phyloP scores from a whole-genome alignment of 2,329 filamentous ascomycete genomes.

The Alternaria angustiovoidea region DNA sequence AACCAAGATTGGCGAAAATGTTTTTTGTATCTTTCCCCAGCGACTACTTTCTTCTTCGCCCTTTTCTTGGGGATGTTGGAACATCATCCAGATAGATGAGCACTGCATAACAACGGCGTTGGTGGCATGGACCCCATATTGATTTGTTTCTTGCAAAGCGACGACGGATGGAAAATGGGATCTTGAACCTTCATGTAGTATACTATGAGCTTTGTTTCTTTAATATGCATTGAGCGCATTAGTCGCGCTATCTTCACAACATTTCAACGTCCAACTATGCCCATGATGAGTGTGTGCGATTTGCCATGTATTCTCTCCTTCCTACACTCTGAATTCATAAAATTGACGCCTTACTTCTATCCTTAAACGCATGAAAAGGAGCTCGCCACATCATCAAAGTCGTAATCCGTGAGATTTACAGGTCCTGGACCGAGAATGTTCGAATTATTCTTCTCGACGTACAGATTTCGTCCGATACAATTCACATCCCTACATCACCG shows the following conservation, averaged over 20 bases:
- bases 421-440: constrained; percentile 28
- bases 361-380: constrained; percentile 7
- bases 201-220: constrained; percentile 8
- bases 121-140: constrained; percentile 4
- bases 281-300: not conserved
- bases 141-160: constrained; percentile 1
- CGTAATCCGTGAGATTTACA: constrained; percentile 29
- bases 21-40: constrained; percentile 6
- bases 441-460: constrained; percentile 32
- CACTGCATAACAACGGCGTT: constrained; percentile 31
- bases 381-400: constrained; percentile 24
- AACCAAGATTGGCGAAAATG: constrained; percentile 24
- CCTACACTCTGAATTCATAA: not conserved
- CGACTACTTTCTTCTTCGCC: constrained; percentile 4
- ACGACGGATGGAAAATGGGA: constrained; percentile 9
- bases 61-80: constrained; percentile 1
- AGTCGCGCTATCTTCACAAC: not conserved
- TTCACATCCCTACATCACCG: constrained; percentile 17
- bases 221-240: constrained; percentile 1
- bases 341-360: not conserved
- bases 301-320: not conserved
- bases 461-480: constrained; percentile 24
- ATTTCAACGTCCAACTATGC: not conserved
- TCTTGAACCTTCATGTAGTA: constrained; percentile 12
- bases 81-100: constrained; percentile 9